Percentiles rank a stretch among this genome's conserved stretches.
These are phyloP conservation scores for Oidiodendron maius DNA, from an alignment of 495 filamentous ascomycete species.

Conservation along the genomic window DNA sequence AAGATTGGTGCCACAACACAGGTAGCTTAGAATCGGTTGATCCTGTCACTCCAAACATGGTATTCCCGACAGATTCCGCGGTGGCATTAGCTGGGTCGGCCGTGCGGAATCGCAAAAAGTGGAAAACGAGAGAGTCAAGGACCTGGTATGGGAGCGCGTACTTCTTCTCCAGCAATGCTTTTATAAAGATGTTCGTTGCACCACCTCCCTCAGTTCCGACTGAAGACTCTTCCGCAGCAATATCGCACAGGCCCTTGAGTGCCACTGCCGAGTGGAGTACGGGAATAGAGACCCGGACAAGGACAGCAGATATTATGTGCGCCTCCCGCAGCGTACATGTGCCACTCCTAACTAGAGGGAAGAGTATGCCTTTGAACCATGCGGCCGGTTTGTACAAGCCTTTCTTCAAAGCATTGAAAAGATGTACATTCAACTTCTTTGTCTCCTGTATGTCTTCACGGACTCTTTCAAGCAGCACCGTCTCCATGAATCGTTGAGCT, in stretches of 20 bases:
- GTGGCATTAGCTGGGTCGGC: constrained; percentile 34
- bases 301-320: constrained; percentile 77
- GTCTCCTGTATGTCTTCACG: constrained; percentile 82
- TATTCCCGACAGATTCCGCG: constrained; percentile 36
- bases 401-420: constrained; percentile 90
- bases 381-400: constrained; percentile 90
- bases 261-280: constrained; percentile 91
- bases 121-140: constrained; percentile 90
- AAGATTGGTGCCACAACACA: constrained; percentile 81
- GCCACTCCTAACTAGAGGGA: constrained; percentile 70
- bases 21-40: constrained; percentile 59
- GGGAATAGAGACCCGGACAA: constrained; percentile 71
- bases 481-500: constrained; percentile 74
- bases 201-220: constrained; percentile 66
- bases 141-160: constrained; percentile 95
- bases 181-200: constrained; percentile 89
- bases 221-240: constrained; percentile 78
- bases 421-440: constrained; percentile 90
- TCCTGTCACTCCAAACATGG: constrained; percentile 37
- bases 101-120: constrained; percentile 83
- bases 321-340: constrained; percentile 85
- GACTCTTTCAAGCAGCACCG: constrained; percentile 78
- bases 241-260: constrained; percentile 84
- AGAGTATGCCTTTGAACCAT: constrained; percentile 95
- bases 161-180: constrained; percentile 87